A percentile compares a stretch with the other conserved stretches of the same genome.
Conservation (phyloP, 495 filamentous ascomycete genomes). For the Recurvomyces mirabilis region DNA sequence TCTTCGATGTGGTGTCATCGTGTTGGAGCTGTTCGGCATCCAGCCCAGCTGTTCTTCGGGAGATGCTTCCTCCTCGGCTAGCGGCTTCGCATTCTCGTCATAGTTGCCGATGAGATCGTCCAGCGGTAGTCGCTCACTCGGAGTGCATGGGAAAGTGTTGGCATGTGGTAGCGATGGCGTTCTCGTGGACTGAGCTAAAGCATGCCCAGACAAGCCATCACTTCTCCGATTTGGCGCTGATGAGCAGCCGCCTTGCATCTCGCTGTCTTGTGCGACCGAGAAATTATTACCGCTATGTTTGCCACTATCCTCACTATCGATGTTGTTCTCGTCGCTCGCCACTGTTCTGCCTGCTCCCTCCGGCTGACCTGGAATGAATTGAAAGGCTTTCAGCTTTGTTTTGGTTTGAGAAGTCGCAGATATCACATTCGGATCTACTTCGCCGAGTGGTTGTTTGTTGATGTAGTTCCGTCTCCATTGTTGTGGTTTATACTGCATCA, state of each 20-base stretch:
- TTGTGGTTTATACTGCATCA: constrained; percentile 14
- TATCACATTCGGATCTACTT: constrained; percentile 17
- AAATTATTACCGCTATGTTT: too few species aligned
- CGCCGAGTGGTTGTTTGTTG: constrained; percentile 5
- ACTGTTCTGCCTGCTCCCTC: constrained; percentile 30
- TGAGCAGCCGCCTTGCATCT: not conserved
- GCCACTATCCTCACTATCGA: not conserved
- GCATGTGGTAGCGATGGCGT: constrained; percentile 32
- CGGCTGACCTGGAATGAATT: constrained; percentile 34
- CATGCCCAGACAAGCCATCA: not conserved
- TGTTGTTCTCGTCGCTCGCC: constrained; percentile 5
- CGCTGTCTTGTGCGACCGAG: constrained; percentile 19
- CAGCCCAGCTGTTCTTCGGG: constrained; percentile 67
- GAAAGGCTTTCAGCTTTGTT: constrained; percentile 49
- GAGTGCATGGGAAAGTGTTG: constrained; percentile 49
- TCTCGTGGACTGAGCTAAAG: too few species aligned
- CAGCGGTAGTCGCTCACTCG: constrained; percentile 60
- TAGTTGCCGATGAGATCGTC: constrained; percentile 65
- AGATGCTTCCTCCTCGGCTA: constrained; percentile 40
- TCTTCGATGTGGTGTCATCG: constrained; percentile 40
- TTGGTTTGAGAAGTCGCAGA: constrained; percentile 43
- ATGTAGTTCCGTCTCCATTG: constrained; percentile 17
- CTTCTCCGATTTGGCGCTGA: not conserved
- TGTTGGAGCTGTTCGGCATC: constrained; percentile 42
- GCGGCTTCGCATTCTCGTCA: constrained; percentile 43